Conservation (phyloP, 2,329 filamentous ascomycete genomes). For the Sporothrix sp. region DNA sequence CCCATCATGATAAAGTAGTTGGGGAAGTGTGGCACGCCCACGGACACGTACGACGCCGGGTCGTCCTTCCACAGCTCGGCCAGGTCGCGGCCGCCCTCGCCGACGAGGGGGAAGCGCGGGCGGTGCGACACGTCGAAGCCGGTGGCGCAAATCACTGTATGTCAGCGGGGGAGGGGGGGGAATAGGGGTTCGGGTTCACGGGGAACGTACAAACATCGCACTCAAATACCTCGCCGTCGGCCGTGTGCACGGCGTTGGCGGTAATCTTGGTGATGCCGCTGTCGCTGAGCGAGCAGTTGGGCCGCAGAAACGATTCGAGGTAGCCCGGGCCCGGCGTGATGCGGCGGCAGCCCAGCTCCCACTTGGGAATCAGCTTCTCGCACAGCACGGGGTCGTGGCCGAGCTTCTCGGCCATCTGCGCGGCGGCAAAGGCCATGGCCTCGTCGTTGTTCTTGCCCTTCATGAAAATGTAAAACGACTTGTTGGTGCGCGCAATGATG, state of each 20-base stretch:
- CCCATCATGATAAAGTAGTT: slow-evolving; percentile 13
- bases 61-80: slow-evolving; percentile 14
- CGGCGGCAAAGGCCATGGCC: too few relatives aligned
- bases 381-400: slow-evolving; percentile 5
- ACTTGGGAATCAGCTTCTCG: slow-evolving; percentile 10
- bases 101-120: slow-evolving; percentile 24
- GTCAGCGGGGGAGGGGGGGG: not conserved
- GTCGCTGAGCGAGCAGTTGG: slow-evolving; percentile 34
- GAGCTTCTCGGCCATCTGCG: slow-evolving; percentile 6
- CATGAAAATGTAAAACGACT: slow-evolving; percentile 8
- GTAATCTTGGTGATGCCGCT: slow-evolving; percentile 30
- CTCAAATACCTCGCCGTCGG: slow-evolving; percentile 22
- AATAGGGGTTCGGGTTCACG: too few relatives aligned
- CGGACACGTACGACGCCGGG: slow-evolving; percentile 2
- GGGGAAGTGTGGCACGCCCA: slow-evolving; percentile 9
- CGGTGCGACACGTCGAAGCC: slow-evolving; percentile 26
- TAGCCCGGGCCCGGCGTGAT: slow-evolving; percentile 34
- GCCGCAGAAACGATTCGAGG: slow-evolving; percentile 30
- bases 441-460: slow-evolving; percentile 6
- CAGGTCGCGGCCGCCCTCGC: slow-evolving; percentile 8
- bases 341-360: slow-evolving; percentile 29
- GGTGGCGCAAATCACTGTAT: slow-evolving; percentile 26
- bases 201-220: slow-evolving; percentile 16
- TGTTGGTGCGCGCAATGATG: slow-evolving; percentile 4
- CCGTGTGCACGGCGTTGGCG: slow-evolving; percentile 23